Conservation (phyloP, 2,329 filamentous ascomycete species). For the Colletotrichum agaves region DNA sequence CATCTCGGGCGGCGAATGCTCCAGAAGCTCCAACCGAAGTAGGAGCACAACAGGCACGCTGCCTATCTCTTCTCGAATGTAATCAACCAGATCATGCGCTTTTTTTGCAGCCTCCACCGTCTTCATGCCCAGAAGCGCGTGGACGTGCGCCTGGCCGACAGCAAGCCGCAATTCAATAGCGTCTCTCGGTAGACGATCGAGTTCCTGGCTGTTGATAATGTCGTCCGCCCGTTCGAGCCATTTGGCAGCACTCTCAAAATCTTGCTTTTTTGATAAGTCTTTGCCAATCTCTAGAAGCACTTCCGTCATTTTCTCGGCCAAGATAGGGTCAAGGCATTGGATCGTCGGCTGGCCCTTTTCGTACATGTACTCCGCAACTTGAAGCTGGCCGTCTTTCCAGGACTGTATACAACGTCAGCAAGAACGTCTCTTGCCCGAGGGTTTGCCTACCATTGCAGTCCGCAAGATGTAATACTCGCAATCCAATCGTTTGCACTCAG, state of each 20-base stretch:
- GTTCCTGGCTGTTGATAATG: constrained; percentile 64
- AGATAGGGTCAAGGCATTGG: constrained; percentile 55
- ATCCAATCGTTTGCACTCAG: constrained; percentile 53
- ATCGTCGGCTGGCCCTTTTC: constrained; percentile 61
- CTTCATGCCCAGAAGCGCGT: constrained; percentile 61
- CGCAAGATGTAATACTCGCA: constrained; percentile 74
- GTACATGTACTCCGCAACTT: constrained; percentile 84
- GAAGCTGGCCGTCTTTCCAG: constrained; percentile 77
- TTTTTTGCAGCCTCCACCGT: constrained; percentile 57
- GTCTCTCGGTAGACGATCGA: constrained; percentile 67
- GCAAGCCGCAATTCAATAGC: constrained; percentile 72
- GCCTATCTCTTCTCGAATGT: constrained; percentile 71
- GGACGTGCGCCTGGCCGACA: constrained; percentile 72
- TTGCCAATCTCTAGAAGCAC: constrained; percentile 79
- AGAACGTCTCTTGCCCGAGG: neutral
- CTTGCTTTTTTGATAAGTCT: constrained; percentile 61
- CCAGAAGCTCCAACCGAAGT: constrained; percentile 75
- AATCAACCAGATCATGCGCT: constrained; percentile 66
- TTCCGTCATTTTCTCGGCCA: constrained; percentile 72
- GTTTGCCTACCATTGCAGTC: constrained; percentile 68
- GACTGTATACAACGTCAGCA: constrained; percentile 58
- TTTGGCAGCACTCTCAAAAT: constrained; percentile 66
- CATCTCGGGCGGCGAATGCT: constrained; percentile 55
- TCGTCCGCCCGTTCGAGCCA: constrained; percentile 80
- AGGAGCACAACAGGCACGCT: constrained; percentile 74